Conservation (phyloP, 257 asterid species). For the Oldenlandia corymbosa region DNA sequence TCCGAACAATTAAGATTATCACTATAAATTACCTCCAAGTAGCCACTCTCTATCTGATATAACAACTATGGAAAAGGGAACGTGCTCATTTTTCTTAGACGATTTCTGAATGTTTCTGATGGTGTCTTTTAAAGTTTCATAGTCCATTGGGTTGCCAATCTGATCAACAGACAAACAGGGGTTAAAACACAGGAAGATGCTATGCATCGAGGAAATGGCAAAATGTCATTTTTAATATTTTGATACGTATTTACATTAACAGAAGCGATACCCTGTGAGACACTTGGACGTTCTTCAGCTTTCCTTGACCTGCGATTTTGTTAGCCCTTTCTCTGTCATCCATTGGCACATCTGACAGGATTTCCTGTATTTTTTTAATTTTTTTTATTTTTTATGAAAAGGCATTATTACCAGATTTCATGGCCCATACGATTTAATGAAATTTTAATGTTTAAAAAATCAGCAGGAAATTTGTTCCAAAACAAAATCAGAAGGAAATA, state of each 20-base stretch:
- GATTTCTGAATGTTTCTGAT: conserved; percentile 47
- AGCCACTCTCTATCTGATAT: conserved; percentile 88
- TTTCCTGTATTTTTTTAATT: too few species aligned
- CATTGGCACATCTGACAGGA: conserved; percentile 86
- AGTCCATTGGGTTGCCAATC: conserved; percentile 96
- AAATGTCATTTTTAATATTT: too few species aligned
- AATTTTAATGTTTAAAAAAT: neutral
- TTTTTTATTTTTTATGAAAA: too few species aligned
- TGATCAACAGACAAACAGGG: conserved; percentile 22
- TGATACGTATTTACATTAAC: conserved; percentile 15
- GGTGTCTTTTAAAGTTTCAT: conserved; percentile 64
- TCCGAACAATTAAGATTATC: conserved; percentile 10
- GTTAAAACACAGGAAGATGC: neutral
- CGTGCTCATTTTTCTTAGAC: conserved; percentile 45
- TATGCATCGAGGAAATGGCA: too few species aligned
- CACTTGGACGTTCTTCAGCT: conserved; percentile 67
- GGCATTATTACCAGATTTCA: neutral
- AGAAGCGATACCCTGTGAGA: conserved; percentile 62
- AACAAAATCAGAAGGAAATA: neutral
- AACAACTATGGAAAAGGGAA: conserved; percentile 80
- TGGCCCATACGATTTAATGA: too few species aligned
- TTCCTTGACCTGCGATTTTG: conserved; percentile 55
- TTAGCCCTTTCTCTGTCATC: conserved; percentile 64
- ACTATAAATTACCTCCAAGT: conserved; percentile 63
- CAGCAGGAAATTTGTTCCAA: neutral